phyloP scores from a whole-genome alignment of 257 asterid genomes.

The Marsdenia floribunda region DNA sequence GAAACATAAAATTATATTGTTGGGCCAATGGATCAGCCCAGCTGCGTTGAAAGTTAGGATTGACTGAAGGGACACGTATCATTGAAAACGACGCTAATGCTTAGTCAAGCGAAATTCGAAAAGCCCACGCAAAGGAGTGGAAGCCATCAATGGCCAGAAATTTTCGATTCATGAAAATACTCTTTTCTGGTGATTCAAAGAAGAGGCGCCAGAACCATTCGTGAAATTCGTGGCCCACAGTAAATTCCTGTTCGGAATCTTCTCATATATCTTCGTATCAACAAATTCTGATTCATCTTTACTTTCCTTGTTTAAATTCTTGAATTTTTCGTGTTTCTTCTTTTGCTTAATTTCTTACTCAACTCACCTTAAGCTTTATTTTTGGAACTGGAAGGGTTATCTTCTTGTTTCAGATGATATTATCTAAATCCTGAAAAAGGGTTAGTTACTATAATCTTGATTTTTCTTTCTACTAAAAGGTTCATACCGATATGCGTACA shows the following conservation, averaged over 20 bases:
- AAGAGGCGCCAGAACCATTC: constrained; percentile 37
- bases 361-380: constrained; percentile 3
- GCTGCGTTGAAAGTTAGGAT: neutral
- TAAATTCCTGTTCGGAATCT: constrained; percentile 29
- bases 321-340: constrained; percentile 12
- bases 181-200: constrained; percentile 4
- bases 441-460: constrained; percentile 20
- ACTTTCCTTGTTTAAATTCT: neutral
- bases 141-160: constrained; percentile 9
- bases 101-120: neutral
- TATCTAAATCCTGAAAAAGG: constrained; percentile 22
- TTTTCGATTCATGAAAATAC: constrained; percentile 3
- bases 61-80: neutral
- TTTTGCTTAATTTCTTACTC: constrained; percentile 2
- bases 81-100: constrained; percentile 4
- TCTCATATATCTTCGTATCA: constrained; percentile 23
- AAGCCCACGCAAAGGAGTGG: neutral
- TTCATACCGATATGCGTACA: neutral
- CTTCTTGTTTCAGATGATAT: constrained; percentile 26
- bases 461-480: neutral
- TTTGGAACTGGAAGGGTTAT: neutral
- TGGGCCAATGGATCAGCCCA: neutral
- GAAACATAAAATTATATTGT: no score
- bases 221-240: constrained; percentile 48
- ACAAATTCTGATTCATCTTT: neutral